phyloP scores from a whole-genome alignment of 2,329 filamentous ascomycete species.

The Diaporthe helianthi region DNA sequence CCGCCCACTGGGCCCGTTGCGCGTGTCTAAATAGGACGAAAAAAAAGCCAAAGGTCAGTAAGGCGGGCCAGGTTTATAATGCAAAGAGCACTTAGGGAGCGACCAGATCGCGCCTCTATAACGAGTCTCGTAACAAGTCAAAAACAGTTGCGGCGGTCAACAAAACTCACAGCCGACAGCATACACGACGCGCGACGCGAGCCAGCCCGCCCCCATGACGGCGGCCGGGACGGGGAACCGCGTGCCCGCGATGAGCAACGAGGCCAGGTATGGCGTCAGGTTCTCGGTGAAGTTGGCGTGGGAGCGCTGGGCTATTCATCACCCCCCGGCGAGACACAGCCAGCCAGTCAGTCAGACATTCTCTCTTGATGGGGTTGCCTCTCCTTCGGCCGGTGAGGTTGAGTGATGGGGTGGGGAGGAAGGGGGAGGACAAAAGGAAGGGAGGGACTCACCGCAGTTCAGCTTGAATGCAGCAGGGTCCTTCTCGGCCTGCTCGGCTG shows the following conservation, averaged over 20 bases:
- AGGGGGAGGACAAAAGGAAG: neutral
- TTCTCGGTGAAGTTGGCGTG: constrained; percentile 72
- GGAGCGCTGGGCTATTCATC: constrained; percentile 63
- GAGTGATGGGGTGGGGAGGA: too few species aligned
- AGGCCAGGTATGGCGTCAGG: constrained; percentile 58
- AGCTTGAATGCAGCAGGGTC: constrained; percentile 62
- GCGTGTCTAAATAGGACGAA: neutral
- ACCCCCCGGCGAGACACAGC: neutral
- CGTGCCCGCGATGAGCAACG: constrained; percentile 63
- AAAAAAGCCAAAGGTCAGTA: neutral
- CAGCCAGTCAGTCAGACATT: neutral
- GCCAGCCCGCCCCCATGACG: constrained; percentile 59
- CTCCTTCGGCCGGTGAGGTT: neutral
- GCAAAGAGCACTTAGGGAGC: too few species aligned
- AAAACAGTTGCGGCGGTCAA: constrained; percentile 37
- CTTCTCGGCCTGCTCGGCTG: constrained; percentile 59
- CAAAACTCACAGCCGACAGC: constrained; percentile 61
- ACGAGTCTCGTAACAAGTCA: too few species aligned
- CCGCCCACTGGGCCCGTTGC: constrained; percentile 28
- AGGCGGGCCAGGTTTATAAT: neutral
- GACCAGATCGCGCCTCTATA: constrained; percentile 45
- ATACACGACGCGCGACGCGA: constrained; percentile 60
- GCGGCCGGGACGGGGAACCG: constrained; percentile 59
- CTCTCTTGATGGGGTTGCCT: neutral
- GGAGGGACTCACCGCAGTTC: constrained; percentile 62